Base-by-base conservation (phyloP, 139 green algal species). In the Chlamydomonas eustigma region DNA sequence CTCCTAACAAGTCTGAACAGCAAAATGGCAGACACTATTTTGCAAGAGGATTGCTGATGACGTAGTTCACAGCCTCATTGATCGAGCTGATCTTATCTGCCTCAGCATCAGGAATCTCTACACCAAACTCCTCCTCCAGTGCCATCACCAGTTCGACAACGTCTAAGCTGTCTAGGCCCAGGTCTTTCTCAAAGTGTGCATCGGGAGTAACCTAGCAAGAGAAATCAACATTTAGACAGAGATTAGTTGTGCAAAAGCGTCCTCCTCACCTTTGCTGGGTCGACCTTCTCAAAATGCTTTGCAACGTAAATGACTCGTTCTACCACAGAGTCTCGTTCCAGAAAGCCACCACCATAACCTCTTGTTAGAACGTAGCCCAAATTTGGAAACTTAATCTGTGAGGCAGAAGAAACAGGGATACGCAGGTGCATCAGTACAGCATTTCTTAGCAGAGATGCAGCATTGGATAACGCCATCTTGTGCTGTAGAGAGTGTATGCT, bases 71-170 rank as follows among this genome's bases (percentile, higher is more conserved):
- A 2, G 95, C 96, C 24, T 99, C 94, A 2, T 73, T 64, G 2
- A 91, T 87, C 24, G 89, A 94, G 24, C 83, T 35, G 51, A 99
- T 99, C 83, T 98, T 98, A 83, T 99, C 96, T 33, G 96, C 96
- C 78, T 99, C 96, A 1, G 80, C 88, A 72, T 99, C 96, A 8
- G 96, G 95, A 75, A 99, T 99, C 84, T 99, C 96, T 33, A 99
- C 83, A 6, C 85, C 91, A 85, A 99, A 99, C 86, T 99, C 96
- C 88, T 99, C 96, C 88, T 99, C 96, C 74, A 99, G 91, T 18
- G 96, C 96, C 96, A 99, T 99, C 22, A 99, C 96, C 67, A 99
- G 88, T 85, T 99, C 96, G 37, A 99, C 96, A 8, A 93, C 94
- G 85, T 99, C 96, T 70, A 99, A 84, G 80, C 88, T 96, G 85